Percentiles rank a stretch among this genome's conserved stretches.
These are phyloP conservation scores for Exsudoporus frostii DNA, from an alignment of 768 basidiomycete genomes.

Conservation along the genomic window DNA sequence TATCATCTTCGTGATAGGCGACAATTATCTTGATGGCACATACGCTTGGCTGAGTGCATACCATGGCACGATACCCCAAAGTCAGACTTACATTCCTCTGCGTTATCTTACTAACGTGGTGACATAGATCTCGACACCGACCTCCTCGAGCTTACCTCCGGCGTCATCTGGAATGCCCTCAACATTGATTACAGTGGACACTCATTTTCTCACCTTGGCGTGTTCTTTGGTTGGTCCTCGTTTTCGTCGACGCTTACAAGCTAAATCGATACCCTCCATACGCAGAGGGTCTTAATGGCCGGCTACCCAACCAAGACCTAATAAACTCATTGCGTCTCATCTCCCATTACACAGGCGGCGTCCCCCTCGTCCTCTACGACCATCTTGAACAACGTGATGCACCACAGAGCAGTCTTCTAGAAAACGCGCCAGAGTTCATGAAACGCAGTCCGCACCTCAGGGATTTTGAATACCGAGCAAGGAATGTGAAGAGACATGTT, in stretches of 20 bases:
- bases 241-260: slow-evolving; percentile 1
- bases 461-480: slow-evolving; percentile 55
- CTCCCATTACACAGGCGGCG: slow-evolving; percentile 66
- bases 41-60: slow-evolving; percentile 90
- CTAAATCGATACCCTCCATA: not conserved
- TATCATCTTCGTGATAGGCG: slow-evolving; percentile 83
- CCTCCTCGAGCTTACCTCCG: slow-evolving; percentile 62
- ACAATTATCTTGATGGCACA: slow-evolving; percentile 86
- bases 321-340: slow-evolving; percentile 79
- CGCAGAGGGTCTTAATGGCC: slow-evolving; percentile 91
- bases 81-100: slow-evolving; percentile 38
- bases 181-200: slow-evolving; percentile 96
- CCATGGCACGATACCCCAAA: slow-evolving; percentile 63
- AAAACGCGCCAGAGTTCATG: slow-evolving; percentile 47
- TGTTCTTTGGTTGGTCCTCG: slow-evolving; percentile 77
- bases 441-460: slow-evolving; percentile 43
- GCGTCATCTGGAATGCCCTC: slow-evolving; percentile 93
- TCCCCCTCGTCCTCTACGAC: slow-evolving; percentile 81
- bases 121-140: slow-evolving; percentile 62
- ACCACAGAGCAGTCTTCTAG: slow-evolving; percentile 32
- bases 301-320: slow-evolving; percentile 93
- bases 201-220: slow-evolving; percentile 93
- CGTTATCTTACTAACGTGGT: not conserved
- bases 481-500: slow-evolving; percentile 68
- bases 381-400: slow-evolving; percentile 53